Base-by-base conservation (phyloP, 441 rosid species). In the Populus hybrid region DNA sequence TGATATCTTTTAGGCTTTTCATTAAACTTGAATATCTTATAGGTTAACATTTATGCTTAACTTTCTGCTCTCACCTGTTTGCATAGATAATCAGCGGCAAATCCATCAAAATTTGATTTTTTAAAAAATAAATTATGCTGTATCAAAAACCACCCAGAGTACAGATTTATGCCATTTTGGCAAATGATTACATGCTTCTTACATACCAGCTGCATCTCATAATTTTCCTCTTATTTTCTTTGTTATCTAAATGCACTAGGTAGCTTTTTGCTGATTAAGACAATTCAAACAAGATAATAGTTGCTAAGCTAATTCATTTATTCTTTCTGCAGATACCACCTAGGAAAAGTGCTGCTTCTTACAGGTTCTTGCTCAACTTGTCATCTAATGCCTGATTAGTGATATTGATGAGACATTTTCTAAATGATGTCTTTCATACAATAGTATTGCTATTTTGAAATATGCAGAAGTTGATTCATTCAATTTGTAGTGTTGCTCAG, bases 281-380 rank as follows among this genome's bases (percentile, higher is more conserved):
- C 57, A 50, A 14, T 50, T 68, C 32, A 26, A 64, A 54, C 23
- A 21, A 38, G 28, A 10, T 74, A 23, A 11, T 10, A 64, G 10
- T 46, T 57, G 66, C 21, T 16, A 61, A 12, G 59, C 67, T 65
- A 50, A 74, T 42, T 50, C 20, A 5, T 57, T 69, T 69, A 24
- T 57, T 69, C 2, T 87, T 71, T 85, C 69, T 90, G 95, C 95
- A 93, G 99, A 95, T 95, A 89, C 98, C 99, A 63, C 97, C 99
- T 2, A 84, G 99, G 84, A 92, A 90, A 89, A 95, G 86, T 79
- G 95, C 98, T 74, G 98, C 97, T 79, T 92, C 99, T n/a, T 92
- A 94, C 97, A 94, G 98, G 99, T 95, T 79, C 68, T 76, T 80
- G 70, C 82, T 79, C 57, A 14, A 46, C 75, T 79, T 80, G 32